Base-by-base conservation (phyloP, 306 rosid genomes). In the Vigna angularis region DNA sequence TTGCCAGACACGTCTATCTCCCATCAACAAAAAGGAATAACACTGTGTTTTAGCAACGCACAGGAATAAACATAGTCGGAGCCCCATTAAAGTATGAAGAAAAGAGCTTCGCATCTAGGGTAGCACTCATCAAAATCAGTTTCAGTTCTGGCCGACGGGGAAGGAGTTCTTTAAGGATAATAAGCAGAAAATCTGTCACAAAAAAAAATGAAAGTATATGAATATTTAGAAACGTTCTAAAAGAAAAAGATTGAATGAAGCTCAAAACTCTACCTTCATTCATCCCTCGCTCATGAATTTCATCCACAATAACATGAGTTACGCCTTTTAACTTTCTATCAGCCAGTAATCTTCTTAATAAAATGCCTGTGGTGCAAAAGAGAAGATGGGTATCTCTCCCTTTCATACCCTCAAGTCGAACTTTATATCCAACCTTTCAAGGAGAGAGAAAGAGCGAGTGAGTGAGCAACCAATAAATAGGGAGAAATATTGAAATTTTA, bases 201-300 rank as follows among this genome's bases (percentile, higher is more conserved):
- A 75, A 79, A 81, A 81, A 20, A 86, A 77, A 51, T 26, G 75
- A 61, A 78, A 32, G 59, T 70, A 53, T 66, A 57, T 83, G 70
- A 87, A 86, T 80, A 83, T 73, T 67, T 58, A 76, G 64, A 85
- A 72, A 62, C 70, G 12, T 30, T 70, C 81, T 48, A 22, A 87
- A 82, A 80, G 49, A 55, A 52, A 75, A 82, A 75, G 36, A 47
- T 79, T 64, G 10, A 26, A 57, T 52, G 65, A 50, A 83, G 70
- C 75, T 51, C 74, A 85, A 71, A 61, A 30, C 45, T 73, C 79
- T 89, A 96, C 99, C 99, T 90, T 96, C 98, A 83, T 91, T 93
- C 94, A 96, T 93, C 82, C 99, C 99, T 20, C 99, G 98, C 83
- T 96, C 99, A 78, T 96, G 99, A 79, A 96, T 96, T 86, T 96